These are phyloP conservation scores for Boletellus deceptivus DNA, from an alignment of 1,284 basidiomycete genomes.

Conservation along the genomic window DNA sequence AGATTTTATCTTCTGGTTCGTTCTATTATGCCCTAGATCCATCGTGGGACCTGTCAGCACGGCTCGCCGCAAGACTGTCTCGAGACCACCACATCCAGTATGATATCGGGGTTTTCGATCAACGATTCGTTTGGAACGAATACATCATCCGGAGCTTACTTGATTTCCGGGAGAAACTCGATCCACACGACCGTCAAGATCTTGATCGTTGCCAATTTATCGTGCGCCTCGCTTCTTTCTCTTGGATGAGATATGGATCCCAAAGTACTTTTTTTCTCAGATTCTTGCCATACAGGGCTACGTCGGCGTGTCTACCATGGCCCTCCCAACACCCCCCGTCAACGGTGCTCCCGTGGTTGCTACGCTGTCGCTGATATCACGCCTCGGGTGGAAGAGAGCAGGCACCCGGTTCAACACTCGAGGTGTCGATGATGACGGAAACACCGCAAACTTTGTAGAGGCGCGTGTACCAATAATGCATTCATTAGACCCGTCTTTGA, in stretches of 20 bases:
- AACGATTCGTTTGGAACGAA: conserved; percentile 87
- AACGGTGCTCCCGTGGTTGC: conserved; percentile 64
- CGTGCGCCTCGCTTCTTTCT: conserved; percentile 48
- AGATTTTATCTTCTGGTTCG: conserved; percentile 87
- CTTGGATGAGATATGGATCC: conserved; percentile 19
- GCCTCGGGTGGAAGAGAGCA: conserved; percentile 92
- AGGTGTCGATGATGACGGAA: conserved; percentile 96
- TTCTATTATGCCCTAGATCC: conserved; percentile 90
- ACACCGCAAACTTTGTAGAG: conserved; percentile 98
- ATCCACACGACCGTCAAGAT: conserved; percentile 63
- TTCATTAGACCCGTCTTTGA: conserved; percentile 5
- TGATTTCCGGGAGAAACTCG: conserved; percentile 77
- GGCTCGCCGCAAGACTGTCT: conserved; percentile 66
- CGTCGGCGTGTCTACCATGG: conserved; percentile 71
- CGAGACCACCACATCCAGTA: conserved; percentile 46
- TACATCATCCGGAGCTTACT: conserved; percentile 78
- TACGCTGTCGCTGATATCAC: conserved; percentile 77
- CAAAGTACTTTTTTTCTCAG: conserved; percentile 31
- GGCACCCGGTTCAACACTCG: conserved; percentile 97
- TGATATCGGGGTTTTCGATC: conserved; percentile 70
- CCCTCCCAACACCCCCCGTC: conserved; percentile 69
- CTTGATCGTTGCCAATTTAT: conserved; percentile 80
- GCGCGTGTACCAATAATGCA: conserved; percentile 38
- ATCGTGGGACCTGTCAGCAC: conserved; percentile 86
- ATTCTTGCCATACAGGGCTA: conserved; percentile 95